Base-by-base conservation (phyloP, 768 basidiomycete genomes). In the Butyriboletus loyo region DNA sequence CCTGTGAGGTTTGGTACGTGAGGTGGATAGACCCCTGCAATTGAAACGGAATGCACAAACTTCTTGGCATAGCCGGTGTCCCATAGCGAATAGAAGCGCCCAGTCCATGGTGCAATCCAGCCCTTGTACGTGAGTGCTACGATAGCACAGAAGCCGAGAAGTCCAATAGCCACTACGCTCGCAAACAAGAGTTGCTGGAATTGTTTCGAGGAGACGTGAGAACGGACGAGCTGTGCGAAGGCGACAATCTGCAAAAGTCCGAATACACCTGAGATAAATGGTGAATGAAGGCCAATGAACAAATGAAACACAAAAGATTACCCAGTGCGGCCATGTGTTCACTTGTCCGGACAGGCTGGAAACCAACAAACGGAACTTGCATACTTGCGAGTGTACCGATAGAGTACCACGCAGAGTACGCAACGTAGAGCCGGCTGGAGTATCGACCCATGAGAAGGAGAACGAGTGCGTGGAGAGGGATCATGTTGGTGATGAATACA, bases 401-500 rank as follows among this genome's bases (percentile, higher is more conserved):
- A 27, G 92, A 91, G 69, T 98, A 99, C 94, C 96, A 99, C 2
- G 93, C 86, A 19, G 91, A 97, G 71, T 98, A 99, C 4, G 88
- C 91, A 13, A 94, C 86, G 70, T 99, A 99, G 44, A 99, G 81
- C 24, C 93, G 85, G 65, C 82, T 86, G 55, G 86, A 92, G 78
- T 84, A 99, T 43, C 97, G 85, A 19, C 95, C 95, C 97, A 98
- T 99, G 31, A 98, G 76, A 49, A 98, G 82, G 51, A 99, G 85
- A 32, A 91, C 86, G n/a, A 98, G 81, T 0, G 92, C 89, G 63
- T 99, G 97, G 2, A 99, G 75, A 34, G 97, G 97, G 54, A 98
- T 95, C 96, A 99, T 99, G 79, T 99, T 99, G 41, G 97, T 99
- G 71, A 99, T 99, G 80, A 99, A 99, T 0, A 89, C 97, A 73